Evolutionary conservation across 2,329 filamentous ascomycete species (phyloP), one percentile per base, ranked within the genome.

Genomic region (Calycina marina): DNA sequence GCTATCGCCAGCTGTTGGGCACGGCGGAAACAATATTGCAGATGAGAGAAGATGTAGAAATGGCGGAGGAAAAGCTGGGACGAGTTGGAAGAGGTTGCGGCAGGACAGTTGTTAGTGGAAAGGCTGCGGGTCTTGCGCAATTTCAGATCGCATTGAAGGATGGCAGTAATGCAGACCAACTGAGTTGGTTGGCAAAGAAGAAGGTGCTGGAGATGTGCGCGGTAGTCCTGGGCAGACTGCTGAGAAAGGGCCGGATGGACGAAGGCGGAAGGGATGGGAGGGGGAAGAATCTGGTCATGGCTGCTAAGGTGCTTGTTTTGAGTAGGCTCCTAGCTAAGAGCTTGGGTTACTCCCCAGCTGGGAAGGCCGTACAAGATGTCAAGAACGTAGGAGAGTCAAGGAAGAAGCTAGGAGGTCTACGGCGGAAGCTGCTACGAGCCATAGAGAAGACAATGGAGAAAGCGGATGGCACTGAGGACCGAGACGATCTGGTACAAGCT

Each of bases 11-110:
- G 47, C 72, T 96, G 6, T 72, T 96, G 15, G 82, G 82, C 32
- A 94, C 88, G 0, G 88, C 88, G 34, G 86, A 94, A 57, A 77
- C 77, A n/a, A 96, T 96, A 44, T 79, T 94, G 34, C 69, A 76
- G 39, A 93, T 96, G 83, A 79, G 83, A 44, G 58, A 57, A 24
- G 75, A 88, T 51, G 88, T 90, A 59, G 69, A 77, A 39, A 60
- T 63, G 9, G 77, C 84, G 11, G 84, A 93, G 55, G 60, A 64
- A 4, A 69, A 75, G 22, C 65, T 96, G 31, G 69, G 69, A 11
- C 65, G 65, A 37, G 77, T 93, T 59, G 82, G 83, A 28, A 69
- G 70, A 25, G 70, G 72, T 35, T 94, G 88, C 56, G 85, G 86
- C 31, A 69, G 82, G 22, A 61, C 67, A 32, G 64, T 76, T 15